Evolutionary conservation across 2,329 filamentous ascomycete genomes (phyloP), one percentile per base, ranked within the genome.

Genomic region (Calycina herbarum): DNA sequence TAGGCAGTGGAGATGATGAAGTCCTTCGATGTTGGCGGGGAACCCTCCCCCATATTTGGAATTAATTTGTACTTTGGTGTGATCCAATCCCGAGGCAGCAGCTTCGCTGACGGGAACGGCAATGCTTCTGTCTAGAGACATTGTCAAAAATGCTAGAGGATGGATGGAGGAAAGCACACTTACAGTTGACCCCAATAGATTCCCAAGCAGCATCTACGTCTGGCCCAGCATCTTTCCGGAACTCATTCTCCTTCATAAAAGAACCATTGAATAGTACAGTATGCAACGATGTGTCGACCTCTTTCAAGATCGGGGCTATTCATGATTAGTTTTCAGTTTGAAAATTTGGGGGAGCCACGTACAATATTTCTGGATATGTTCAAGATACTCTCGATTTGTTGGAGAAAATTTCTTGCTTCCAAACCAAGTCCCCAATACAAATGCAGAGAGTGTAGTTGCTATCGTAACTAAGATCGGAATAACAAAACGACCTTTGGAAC

Each of bases 141-240:
- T 56, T 61, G 45, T 62, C 60, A 45, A 31, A 54, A n/a, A 35
- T 27, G n/a, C 33, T 11, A 13, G 5, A 11, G 15, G 5, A 13
- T 2, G 13, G 20, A 8, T 13, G 27, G 10, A 20, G 33, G 20
- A 31, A 29, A 24, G 11, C 2, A 38, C n/a, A 69, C 78, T 71
- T 67, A 85, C 83, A 85, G 42, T 83, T 78, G 0, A 82, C 76
- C 10, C 83, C 84, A 0, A 86, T 68, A 1, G 78, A 78, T 27
- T 77, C 76, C 83, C 84, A 86, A 1, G 83, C 83, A 11, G 78
- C 79, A 70, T 86, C 84, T 1, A 84, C 82, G 69, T 82, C 81
- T 1, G 81, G 80, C 2, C 80, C 73, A 15, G 72, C 81, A 35
- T 77, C 72, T 68, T 80, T 76, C 24, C 83, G 79, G 69, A 82